These are phyloP conservation scores for Alternaria rosae DNA, from an alignment of 2,329 filamentous ascomycete species.

Conservation along the genomic window DNA sequence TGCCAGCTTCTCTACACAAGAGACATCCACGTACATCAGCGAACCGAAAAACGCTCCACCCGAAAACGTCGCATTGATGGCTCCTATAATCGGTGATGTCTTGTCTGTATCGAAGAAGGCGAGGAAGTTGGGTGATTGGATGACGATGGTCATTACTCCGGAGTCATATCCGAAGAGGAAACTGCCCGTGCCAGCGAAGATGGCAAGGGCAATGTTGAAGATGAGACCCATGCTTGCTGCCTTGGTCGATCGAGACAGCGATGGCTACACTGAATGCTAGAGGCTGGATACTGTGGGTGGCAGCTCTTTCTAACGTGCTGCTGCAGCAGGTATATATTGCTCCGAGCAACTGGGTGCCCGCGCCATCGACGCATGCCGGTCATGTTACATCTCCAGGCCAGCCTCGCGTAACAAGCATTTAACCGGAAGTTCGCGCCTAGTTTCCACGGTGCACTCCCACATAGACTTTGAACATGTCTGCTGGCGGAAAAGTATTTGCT, in stretches of 20 bases:
- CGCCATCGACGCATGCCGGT: constrained; percentile 17
- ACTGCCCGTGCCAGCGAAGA: constrained; percentile 55
- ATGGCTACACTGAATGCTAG: not conserved
- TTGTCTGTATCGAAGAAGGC: constrained; percentile 62
- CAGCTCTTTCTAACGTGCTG: not conserved
- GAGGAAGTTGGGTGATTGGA: constrained; percentile 65
- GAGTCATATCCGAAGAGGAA: constrained; percentile 47
- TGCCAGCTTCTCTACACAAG: too few relatives aligned
- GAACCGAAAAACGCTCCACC: constrained; percentile 65
- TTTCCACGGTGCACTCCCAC: constrained; percentile 20
- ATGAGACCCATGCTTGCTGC: constrained; percentile 48
- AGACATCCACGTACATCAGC: constrained; percentile 49
- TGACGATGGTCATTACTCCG: constrained; percentile 59
- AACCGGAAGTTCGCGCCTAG: constrained; percentile 35
- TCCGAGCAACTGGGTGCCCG: constrained; percentile 10
- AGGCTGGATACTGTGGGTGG: not conserved
- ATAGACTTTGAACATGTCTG: constrained; percentile 1
- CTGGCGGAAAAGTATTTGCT: constrained; percentile 15
- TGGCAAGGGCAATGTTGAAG: constrained; percentile 53
- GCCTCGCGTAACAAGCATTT: constrained; percentile 16
- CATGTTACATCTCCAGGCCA: constrained; percentile 12
- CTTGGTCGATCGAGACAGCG: not conserved
- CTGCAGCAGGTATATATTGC: constrained; percentile 15
- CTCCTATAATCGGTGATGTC: constrained; percentile 63
- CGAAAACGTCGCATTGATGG: constrained; percentile 69